Conservation (phyloP, 176 grass and related monocot genomes). For the Carex cristatella region DNA sequence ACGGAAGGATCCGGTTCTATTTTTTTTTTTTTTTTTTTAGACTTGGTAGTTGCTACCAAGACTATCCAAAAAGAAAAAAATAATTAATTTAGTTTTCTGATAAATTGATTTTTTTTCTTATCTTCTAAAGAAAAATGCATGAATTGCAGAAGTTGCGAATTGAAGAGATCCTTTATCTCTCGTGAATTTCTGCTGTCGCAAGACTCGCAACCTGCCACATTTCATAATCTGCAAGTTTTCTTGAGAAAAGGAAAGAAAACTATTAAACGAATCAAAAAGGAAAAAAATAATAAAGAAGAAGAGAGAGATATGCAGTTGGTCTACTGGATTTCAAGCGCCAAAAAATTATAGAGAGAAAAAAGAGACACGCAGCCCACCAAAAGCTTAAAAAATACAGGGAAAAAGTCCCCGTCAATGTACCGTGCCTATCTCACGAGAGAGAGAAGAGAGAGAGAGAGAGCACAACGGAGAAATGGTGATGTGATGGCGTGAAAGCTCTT, state of each 20-base stretch:
- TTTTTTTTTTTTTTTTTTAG: no score
- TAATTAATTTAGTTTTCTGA: no score
- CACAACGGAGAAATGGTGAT: neutral
- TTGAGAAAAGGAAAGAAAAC: neutral
- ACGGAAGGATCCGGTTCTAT: no score
- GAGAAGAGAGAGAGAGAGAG: neutral
- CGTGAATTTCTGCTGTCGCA: neutral
- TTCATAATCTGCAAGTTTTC: neutral
- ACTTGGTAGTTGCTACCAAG: no score
- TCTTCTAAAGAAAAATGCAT: no score
- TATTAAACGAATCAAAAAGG: neutral
- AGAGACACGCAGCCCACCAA: neutral
- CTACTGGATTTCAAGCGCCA: neutral
- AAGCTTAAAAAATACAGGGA: neutral
- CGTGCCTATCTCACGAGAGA: neutral
- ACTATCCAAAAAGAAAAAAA: no score
- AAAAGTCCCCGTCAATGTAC: neutral
- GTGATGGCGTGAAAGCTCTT: conserved; percentile 4
- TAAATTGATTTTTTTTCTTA: no score
- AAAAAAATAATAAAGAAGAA: neutral
- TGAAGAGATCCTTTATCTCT: neutral
- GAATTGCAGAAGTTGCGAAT: no score
- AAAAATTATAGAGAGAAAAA: neutral
- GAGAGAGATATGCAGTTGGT: neutral
- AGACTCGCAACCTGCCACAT: neutral